Base-by-base conservation (phyloP, 1,284 basidiomycete genomes). In the Agroathelia rolfsii region DNA sequence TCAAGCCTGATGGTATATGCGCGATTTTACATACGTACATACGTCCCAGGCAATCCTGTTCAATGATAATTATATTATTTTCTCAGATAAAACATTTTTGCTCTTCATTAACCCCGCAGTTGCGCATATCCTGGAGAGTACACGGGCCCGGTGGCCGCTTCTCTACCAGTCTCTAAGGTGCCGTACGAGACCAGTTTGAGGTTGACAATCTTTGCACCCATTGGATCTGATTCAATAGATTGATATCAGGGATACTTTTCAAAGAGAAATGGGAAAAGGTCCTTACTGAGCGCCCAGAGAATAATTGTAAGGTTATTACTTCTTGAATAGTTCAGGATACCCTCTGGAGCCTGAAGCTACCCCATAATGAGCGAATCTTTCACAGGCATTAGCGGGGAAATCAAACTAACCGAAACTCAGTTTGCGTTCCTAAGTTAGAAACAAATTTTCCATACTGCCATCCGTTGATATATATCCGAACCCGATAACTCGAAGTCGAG, bases 371-470 rank as follows among this genome's bases (percentile, higher is more conserved):
- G 6, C 48, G 11, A 41, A 53, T 55, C 34, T 56, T 49, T 26
- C 41, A 28, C 12, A 43, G 41, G 37, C 39, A 45, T n/a, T 11
- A 42, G 8, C 13, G 41, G 42, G 38, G 49, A 44, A 3, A n/a
- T n/a, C n/a, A 47, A 46, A 3, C 48, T 48, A 35, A 41, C 35
- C 22, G 24, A 28, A n/a, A n/a, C n/a, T n/a, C n/a, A n/a, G n/a
- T n/a, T n/a, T n/a, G n/a, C n/a, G n/a, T n/a, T n/a, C n/a, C n/a
- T n/a, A n/a, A n/a, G n/a, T n/a, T n/a, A 3, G 37, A 40, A 10
- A 41, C 43, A 19, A 41, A 59, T 47, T 55, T 48, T 26, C 62
- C 62, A 33, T 63, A 64, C 36, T 65, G 61, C 61, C 61, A 64
- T 2, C 62, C 61, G 35, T 64, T 64, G 28, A 63, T 54, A 29